A percentile compares a stretch with the other conserved stretches of the same genome.
These are phyloP conservation scores for Diaporthe aspalathi DNA, from an alignment of 2,329 filamentous ascomycete species.

Conservation along the genomic window DNA sequence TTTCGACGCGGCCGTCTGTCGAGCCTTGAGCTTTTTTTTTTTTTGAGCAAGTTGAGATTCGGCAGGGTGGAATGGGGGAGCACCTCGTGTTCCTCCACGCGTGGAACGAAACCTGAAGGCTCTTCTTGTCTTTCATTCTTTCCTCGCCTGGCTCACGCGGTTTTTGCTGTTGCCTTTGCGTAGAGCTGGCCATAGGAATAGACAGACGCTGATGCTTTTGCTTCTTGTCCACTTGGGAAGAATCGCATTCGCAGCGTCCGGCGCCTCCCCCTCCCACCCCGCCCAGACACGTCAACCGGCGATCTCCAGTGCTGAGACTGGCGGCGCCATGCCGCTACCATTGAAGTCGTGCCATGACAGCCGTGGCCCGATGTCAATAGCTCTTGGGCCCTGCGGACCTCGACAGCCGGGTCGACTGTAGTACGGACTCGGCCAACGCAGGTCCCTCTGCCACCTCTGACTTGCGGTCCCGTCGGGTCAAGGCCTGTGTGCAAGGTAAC, in stretches of 20 bases:
- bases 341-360: conserved; percentile 18
- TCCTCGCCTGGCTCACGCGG: background rate
- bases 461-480: background rate
- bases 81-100: conserved; percentile 10
- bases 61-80: background rate
- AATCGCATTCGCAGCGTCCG: background rate
- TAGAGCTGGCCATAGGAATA: background rate
- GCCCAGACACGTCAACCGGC: background rate
- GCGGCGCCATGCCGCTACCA: conserved; percentile 33
- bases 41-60: background rate
- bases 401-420: conserved; percentile 8
- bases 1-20: conserved; percentile 11
- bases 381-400: background rate
- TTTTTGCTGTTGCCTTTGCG: conserved; percentile 8
- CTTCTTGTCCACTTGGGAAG: conserved; percentile 14
- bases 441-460: background rate
- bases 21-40: background rate
- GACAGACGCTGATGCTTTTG: conserved; percentile 6
- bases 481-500: conserved; percentile 15
- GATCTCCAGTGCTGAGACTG: conserved; percentile 25
- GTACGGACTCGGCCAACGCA: conserved; percentile 7
- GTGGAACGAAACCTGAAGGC: background rate
- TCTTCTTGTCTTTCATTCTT: too few species aligned
- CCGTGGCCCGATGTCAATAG: conserved; percentile 1
- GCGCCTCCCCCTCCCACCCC: too few species aligned